Evolutionary conservation across 495 filamentous ascomycete species (phyloP).

Genomic region (Lasiosphaeriaceae sp.): DNA sequence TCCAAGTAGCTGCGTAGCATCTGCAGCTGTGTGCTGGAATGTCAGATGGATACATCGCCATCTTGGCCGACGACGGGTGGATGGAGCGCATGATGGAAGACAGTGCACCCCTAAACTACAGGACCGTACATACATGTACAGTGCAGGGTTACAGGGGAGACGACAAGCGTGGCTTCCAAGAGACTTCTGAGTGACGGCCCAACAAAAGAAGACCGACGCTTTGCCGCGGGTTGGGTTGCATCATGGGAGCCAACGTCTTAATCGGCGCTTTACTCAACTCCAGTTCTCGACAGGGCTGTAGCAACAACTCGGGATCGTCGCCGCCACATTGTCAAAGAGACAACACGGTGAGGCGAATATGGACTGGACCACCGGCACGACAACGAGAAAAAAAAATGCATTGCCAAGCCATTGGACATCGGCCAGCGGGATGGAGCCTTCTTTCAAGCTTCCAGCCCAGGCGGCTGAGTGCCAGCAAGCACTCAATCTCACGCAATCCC

Average conservation of each 20-base stretch:
- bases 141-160: too few relatives aligned
- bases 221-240: constrained; percentile 9
- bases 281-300: constrained; percentile 4
- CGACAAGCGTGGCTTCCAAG: background rate
- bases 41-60: background rate
- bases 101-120: too few relatives aligned
- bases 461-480: background rate
- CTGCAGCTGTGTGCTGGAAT: too few relatives aligned
- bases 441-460: too few relatives aligned
- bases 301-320: constrained; percentile 10
- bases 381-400: too few relatives aligned
- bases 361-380: background rate
- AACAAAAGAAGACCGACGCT: background rate
- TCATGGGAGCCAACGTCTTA: constrained; percentile 3
- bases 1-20: too few relatives aligned
- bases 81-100: background rate
- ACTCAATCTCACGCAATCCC: background rate
- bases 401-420: too few relatives aligned
- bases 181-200: background rate
- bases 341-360: background rate
- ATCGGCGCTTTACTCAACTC: too few relatives aligned
- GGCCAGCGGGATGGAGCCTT: too few relatives aligned
- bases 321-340: constrained; percentile 1
- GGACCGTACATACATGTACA: too few relatives aligned
- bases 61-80: background rate